phyloP scores from a whole-genome alignment of 495 filamentous ascomycete genomes.

The Talaromyces trachyspermus region DNA sequence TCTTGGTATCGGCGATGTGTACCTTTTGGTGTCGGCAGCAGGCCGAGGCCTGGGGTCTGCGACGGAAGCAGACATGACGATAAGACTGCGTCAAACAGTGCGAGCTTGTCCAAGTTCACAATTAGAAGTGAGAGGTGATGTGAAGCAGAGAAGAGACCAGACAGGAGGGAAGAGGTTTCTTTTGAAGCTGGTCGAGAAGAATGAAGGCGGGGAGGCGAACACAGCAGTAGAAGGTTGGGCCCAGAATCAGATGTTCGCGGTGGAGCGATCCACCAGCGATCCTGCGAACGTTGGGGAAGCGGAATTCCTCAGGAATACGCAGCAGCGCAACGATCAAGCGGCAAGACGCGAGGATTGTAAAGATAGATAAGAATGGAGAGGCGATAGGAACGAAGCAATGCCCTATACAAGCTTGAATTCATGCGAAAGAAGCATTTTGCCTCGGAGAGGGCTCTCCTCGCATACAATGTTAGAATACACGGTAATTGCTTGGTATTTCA shows the following conservation, averaged over 20 bases:
- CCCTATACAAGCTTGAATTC: too few relatives aligned
- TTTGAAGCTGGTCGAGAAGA: neutral
- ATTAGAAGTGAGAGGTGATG: too few relatives aligned
- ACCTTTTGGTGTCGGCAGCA: constrained; percentile 43
- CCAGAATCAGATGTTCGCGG: neutral
- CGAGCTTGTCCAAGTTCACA: too few relatives aligned
- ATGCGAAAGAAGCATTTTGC: too few relatives aligned
- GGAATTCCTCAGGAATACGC: too few relatives aligned
- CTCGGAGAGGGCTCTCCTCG: too few relatives aligned
- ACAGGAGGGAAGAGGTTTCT: neutral
- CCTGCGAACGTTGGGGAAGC: constrained; percentile 3
- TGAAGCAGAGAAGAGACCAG: neutral
- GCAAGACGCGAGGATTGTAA: too few relatives aligned
- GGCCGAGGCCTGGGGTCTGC: constrained; percentile 27
- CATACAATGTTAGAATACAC: too few relatives aligned
- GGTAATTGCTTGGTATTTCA: too few relatives aligned
- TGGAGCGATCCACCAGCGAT: constrained; percentile 3
- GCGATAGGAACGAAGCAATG: too few relatives aligned
- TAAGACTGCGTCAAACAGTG: neutral
- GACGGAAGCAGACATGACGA: constrained; percentile 35
- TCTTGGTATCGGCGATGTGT: constrained; percentile 54
- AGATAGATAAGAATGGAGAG: too few relatives aligned
- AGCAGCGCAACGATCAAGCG: too few relatives aligned
- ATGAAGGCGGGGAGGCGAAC: neutral
- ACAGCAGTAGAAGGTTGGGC: neutral